phyloP scores from a whole-genome alignment of 331 rosid genomes.

The Spiraea crenata region DNA sequence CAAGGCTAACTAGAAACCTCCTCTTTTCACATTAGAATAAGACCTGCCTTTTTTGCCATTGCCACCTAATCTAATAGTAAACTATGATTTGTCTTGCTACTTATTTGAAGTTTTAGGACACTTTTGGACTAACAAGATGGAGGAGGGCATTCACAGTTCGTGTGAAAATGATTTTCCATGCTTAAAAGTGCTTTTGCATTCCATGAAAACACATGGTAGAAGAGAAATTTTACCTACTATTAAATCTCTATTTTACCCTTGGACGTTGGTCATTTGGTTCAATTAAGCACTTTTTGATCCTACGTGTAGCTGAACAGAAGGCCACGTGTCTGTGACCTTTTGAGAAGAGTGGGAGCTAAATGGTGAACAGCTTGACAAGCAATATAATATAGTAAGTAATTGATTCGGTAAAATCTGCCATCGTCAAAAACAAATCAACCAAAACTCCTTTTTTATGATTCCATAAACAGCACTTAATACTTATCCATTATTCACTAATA shows the following conservation, averaged over 20 bases:
- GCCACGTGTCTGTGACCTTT: background rate
- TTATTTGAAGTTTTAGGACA: no score
- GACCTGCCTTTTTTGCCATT: slow-evolving; percentile 28
- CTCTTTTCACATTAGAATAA: background rate
- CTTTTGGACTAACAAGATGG: no score
- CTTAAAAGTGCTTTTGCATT: no score
- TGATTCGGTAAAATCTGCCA: background rate
- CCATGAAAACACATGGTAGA: no score
- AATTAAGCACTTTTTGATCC: background rate
- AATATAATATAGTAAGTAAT: background rate
- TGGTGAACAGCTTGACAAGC: slow-evolving; percentile 4
- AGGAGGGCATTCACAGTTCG: no score
- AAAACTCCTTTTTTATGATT: background rate
- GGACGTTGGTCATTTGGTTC: background rate
- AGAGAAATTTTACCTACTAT: no score
- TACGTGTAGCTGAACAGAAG: background rate
- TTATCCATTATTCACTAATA: no score
- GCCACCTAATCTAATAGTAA: no score
- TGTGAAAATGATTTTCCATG: no score
- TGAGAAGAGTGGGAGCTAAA: background rate
- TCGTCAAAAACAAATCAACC: slow-evolving; percentile 1
- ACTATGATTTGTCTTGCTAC: no score
- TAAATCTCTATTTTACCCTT: background rate
- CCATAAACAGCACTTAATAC: no score
- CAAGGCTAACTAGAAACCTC: background rate